Evolutionary conservation across 441 rosid genomes (phyloP).

Genomic region (Omphalea diandra): DNA sequence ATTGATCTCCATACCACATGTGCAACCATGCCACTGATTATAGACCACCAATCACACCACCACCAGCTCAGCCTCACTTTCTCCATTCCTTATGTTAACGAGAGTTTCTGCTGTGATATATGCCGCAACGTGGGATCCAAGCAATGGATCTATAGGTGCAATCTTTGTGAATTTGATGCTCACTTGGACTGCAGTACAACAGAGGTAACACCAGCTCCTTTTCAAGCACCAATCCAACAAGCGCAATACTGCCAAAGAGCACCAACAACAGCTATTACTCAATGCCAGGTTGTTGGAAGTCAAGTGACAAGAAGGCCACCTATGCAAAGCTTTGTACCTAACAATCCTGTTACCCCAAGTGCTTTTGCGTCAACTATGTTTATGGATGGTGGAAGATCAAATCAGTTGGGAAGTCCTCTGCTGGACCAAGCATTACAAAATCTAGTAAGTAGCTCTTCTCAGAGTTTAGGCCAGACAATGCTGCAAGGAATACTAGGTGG

Average conservation of each 20-base stretch:
- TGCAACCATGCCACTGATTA: conserved; percentile 37
- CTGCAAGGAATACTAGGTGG: conserved; percentile 8
- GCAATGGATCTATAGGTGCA: conserved; percentile 45
- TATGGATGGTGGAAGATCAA: background rate
- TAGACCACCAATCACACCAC: conserved; percentile 35
- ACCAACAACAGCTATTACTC: background rate
- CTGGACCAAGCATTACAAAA: background rate
- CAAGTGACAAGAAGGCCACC: background rate
- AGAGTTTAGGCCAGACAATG: too few relatives aligned
- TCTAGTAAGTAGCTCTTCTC: too few relatives aligned
- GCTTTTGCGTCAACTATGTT: background rate
- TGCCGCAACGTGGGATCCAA: conserved; percentile 31
- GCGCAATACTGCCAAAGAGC: conserved; percentile 4
- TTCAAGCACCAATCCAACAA: conserved; percentile 8
- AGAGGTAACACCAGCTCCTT: background rate
- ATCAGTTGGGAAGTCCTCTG: background rate
- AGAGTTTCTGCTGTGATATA: conserved; percentile 34
- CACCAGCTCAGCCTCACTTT: conserved; percentile 42
- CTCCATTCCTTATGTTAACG: conserved; percentile 29
- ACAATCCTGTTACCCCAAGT: background rate
- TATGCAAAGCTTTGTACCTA: background rate
- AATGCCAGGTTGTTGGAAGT: background rate
- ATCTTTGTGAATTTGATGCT: conserved; percentile 40
- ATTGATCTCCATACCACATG: conserved; percentile 42
- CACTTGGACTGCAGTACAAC: conserved; percentile 39